Evolutionary conservation across 176 grass and related monocot genomes (phyloP), one percentile per base, ranked within the genome.

Genomic region (Zoysia japonica): DNA sequence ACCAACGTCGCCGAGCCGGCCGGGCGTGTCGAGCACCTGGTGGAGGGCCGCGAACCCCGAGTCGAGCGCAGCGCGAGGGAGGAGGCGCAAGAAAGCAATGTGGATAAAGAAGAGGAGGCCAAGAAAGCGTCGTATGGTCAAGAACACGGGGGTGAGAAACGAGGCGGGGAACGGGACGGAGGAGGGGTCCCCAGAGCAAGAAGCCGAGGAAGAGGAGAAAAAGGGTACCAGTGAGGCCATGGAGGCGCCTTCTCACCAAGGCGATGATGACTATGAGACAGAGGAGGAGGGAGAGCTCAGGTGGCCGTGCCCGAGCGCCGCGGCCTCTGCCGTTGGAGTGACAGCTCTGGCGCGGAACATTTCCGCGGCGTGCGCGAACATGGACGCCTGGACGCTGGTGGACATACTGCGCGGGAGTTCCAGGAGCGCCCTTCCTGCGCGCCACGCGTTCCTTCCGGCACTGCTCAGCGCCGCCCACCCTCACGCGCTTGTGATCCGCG

Each of bases 301-400:
- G 64, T 2, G 13, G 5, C 66, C 3, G 75, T 11, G 11, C 35
- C 83, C 48, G 57, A 48, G 35, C 35, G 16, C 37, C 53, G 14
- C 77, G 4, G 47, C 7, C 36, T 43, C 4, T 2, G 52, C 20
- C 50, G 76, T 42, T 10, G 41, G 43, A 11, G 77, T 57, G 50
- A 37, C 37, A 52, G 36, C 70, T 0, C 43, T 19, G 77, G 28
- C 50, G 62, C 55, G 6, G 45, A 19, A 52, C 52, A 14, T 65
- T 6, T 43, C 38, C 61, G 77, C 70, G 77, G 66, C 55, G 56
- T 70, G 82, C 67, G 55, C 56, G 39, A 37, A 9, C 82, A 71
- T 77, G 82, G 84, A 80, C 45, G n/a, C 77, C 7, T 74, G 77
- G 43, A 1, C 11, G 44, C 62, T 86, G 63, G 62, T 59, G 84